phyloP scores from a whole-genome alignment of 2,329 filamentous ascomycete genomes.

The Fusarium camptoceras region DNA sequence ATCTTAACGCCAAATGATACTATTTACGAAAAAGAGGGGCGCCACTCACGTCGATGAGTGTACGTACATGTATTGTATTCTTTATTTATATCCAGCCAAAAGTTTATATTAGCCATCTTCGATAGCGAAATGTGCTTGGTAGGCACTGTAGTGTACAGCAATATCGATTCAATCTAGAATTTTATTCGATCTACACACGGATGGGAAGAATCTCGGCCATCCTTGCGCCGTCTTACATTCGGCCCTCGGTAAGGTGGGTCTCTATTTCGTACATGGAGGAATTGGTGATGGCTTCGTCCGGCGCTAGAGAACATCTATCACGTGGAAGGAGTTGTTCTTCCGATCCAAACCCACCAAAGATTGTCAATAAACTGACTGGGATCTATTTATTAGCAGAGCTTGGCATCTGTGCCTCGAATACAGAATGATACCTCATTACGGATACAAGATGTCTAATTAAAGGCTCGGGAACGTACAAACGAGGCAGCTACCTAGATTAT shows the following conservation, averaged over 20 bases:
- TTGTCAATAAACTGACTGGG: background rate
- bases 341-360: background rate
- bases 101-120: constrained; percentile 2
- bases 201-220: constrained; percentile 19
- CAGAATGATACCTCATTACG: background rate
- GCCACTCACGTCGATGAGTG: constrained; percentile 29
- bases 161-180: constrained; percentile 5
- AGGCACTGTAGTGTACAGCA: background rate
- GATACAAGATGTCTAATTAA: background rate
- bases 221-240: constrained; percentile 7
- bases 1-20: constrained; percentile 29
- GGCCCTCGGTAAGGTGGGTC: constrained; percentile 11
- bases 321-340: constrained; percentile 1
- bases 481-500: background rate
- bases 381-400: background rate
- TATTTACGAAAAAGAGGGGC: constrained; percentile 9
- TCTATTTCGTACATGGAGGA: constrained; percentile 1
- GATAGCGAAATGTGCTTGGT: background rate
- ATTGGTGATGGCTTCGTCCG: constrained; percentile 20
- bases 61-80: background rate
- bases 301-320: background rate
- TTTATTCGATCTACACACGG: constrained; percentile 1
- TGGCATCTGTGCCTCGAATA: background rate
- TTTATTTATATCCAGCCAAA: background rate
- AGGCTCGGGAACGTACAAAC: background rate